A percentile compares a stretch with the other conserved stretches of the same genome.
Evolutionary conservation across 179 eudicot genomes (phyloP).

Genomic region (Camellia oleifera): DNA sequence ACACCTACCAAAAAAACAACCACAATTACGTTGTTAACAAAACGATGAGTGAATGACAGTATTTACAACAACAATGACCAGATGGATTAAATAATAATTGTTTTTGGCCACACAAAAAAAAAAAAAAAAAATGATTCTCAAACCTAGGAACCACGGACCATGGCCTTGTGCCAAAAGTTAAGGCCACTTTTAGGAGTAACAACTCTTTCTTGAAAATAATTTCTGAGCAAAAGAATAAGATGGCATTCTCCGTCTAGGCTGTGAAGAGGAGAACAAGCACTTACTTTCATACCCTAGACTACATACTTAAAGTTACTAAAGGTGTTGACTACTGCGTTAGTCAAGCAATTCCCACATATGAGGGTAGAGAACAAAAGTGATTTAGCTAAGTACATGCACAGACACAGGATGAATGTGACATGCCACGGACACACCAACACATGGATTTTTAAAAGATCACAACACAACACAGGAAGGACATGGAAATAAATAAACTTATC

Average conservation of each 20-base stretch:
- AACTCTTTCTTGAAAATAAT: too few relatives aligned
- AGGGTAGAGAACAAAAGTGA: not conserved
- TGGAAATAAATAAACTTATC: too few relatives aligned
- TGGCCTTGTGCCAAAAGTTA: not conserved
- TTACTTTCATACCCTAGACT: too few relatives aligned
- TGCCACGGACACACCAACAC: too few relatives aligned
- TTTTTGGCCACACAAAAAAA: not conserved
- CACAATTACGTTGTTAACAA: not conserved
- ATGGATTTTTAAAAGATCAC: too few relatives aligned
- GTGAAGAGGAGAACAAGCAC: too few relatives aligned
- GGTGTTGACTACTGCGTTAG: not conserved
- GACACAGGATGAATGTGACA: too few relatives aligned
- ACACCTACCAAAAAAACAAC: too few relatives aligned
- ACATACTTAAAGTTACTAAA: not conserved
- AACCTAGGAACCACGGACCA: not conserved
- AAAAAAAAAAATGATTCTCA: not conserved
- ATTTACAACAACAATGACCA: not conserved
- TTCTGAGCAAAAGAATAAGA: not conserved
- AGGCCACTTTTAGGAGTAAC: not conserved
- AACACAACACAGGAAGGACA: too few relatives aligned
- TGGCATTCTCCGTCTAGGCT: not conserved
- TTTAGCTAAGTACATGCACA: too few relatives aligned
- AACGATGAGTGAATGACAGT: not conserved
- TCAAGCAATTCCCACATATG: not conserved
- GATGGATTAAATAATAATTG: not conserved